A percentile compares a stretch with the other conserved stretches of the same genome.
Conservation (phyloP, 1,284 basidiomycete species). For the Irpex sp. region DNA sequence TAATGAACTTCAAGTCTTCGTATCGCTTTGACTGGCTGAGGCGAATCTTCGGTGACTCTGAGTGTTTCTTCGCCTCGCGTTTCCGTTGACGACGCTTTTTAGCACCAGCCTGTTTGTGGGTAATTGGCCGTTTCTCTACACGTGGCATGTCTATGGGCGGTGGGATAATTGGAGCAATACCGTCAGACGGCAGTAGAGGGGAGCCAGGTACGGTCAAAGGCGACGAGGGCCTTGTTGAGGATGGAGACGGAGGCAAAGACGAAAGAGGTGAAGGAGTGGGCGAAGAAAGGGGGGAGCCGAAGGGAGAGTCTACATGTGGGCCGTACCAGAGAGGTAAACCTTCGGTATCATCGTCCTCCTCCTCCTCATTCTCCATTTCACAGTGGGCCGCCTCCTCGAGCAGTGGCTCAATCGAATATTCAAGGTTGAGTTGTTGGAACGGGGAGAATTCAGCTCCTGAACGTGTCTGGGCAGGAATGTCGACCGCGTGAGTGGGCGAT, state of each 20-base stretch:
- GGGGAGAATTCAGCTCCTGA: background rate
- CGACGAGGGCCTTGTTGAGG: too few species aligned
- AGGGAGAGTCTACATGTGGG: background rate
- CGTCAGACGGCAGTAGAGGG: too few species aligned
- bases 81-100: background rate
- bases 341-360: background rate
- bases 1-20: background rate
- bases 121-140: background rate
- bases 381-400: background rate
- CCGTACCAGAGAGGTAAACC: background rate
- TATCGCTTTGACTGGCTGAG: background rate
- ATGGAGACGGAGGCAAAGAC: background rate
- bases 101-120: background rate
- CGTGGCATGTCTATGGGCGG: background rate
- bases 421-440: background rate
- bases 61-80: background rate
- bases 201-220: too few species aligned
- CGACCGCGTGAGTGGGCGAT: too few species aligned
- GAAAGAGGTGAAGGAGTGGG: background rate
- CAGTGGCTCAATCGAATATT: background rate
- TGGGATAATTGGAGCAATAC: too few species aligned
- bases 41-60: background rate
- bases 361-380: background rate
- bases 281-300: too few species aligned
- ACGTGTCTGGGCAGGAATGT: too few species aligned